phyloP scores from a whole-genome alignment of 1,284 basidiomycete species.

The Lignosus rhinocerotis region DNA sequence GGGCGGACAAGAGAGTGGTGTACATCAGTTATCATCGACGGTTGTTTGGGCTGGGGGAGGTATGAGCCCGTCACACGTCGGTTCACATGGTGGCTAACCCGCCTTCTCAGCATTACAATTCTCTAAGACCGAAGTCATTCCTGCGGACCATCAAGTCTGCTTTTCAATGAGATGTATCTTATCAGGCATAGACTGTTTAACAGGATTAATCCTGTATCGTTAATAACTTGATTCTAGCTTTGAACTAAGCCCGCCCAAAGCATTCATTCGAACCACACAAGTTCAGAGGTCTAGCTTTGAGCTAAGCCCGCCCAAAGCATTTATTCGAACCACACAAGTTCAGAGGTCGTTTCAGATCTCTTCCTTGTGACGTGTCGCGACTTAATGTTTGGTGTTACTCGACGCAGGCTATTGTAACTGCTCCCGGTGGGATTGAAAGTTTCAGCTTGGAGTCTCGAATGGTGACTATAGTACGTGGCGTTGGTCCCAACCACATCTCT shows the following conservation, averaged over 20 bases:
- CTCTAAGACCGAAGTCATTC: conserved; percentile 61
- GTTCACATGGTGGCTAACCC: conserved; percentile 5
- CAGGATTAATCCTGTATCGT: not conserved
- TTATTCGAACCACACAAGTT: too few relatives aligned
- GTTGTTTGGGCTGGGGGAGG: conserved; percentile 94
- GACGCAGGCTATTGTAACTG: too few relatives aligned
- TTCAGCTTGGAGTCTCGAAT: too few relatives aligned
- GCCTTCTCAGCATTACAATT: conserved; percentile 79
- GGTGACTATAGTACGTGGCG: too few relatives aligned
- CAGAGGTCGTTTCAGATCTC: not conserved
- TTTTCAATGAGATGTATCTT: conserved; percentile 28
- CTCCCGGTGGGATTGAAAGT: too few relatives aligned
- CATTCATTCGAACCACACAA: too few relatives aligned
- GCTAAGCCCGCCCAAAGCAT: too few relatives aligned
- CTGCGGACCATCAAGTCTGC: conserved; percentile 43
- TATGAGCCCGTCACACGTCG: conserved; percentile 38
- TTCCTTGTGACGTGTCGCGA: not conserved
- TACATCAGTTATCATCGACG: conserved; percentile 89
- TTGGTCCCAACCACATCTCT: too few relatives aligned
- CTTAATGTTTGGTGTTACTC: too few relatives aligned
- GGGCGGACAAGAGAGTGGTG: conserved; percentile 49
- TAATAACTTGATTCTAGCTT: too few relatives aligned
- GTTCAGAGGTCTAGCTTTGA: too few relatives aligned
- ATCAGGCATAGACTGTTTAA: not conserved
- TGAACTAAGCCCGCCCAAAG: too few relatives aligned